Evolutionary conservation across 2,329 filamentous ascomycete species (phyloP).

Genomic region (Colletotrichum euphorbiae): DNA sequence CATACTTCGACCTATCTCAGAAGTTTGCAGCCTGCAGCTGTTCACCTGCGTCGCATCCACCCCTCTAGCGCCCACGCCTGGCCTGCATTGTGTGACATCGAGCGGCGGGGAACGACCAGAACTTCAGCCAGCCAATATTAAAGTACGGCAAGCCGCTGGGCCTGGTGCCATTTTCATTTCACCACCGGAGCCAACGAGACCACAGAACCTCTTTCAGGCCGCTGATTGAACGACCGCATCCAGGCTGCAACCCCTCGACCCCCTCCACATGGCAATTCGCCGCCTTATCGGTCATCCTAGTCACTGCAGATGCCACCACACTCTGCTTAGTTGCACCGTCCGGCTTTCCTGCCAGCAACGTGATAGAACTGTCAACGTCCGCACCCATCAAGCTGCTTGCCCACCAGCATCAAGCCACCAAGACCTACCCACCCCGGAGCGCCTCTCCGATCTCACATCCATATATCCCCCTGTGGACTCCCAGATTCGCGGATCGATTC

Average conservation of each 20-base stretch:
- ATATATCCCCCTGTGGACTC: constrained; percentile 41
- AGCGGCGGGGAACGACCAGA: constrained; percentile 53
- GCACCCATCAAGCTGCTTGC: constrained; percentile 23
- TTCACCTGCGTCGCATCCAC: constrained; percentile 40
- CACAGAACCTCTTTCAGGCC: constrained; percentile 40
- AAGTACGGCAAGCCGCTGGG: constrained; percentile 59
- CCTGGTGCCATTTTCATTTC: constrained; percentile 44
- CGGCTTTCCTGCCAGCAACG: constrained; percentile 33
- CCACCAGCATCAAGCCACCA: constrained; percentile 33
- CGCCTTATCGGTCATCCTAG: constrained; percentile 41
- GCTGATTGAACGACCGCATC: constrained; percentile 42
- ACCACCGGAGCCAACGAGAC: constrained; percentile 36
- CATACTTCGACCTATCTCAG: constrained; percentile 17
- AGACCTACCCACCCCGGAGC: constrained; percentile 22
- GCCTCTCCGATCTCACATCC: constrained; percentile 37
- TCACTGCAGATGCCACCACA: constrained; percentile 23
- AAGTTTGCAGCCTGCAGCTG: constrained; percentile 36
- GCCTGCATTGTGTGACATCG: constrained; percentile 48
- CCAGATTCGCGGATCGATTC: constrained; percentile 21
- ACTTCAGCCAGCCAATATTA: constrained; percentile 64
- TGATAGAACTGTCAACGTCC: constrained; percentile 28
- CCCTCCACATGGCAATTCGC: constrained; percentile 48
- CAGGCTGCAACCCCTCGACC: constrained; percentile 32
- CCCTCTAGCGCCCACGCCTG: constrained; percentile 45
- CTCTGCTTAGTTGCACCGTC: constrained; percentile 7